Evolutionary conservation across 2,329 filamentous ascomycete genomes (phyloP), one percentile per base, ranked within the genome.

Genomic region (Fusarium dimerum): DNA sequence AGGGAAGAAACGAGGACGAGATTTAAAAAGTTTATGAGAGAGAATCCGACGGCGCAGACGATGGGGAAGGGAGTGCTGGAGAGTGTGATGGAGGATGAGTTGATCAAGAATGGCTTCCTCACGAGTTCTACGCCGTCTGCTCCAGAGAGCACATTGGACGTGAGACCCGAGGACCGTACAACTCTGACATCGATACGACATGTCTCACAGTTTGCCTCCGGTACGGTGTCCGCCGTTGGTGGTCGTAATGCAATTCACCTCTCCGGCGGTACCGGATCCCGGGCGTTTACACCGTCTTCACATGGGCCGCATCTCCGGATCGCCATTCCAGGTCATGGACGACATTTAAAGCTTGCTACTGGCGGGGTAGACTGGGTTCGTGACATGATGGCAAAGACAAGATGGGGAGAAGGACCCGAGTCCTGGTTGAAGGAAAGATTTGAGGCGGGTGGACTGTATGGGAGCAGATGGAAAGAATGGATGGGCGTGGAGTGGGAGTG

Each of bases 401-500:
- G 77, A 49, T 84, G 80, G 70, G 79, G 80, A 42, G 87, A 90
- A 70, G 81, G 80, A 32, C 83, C 87, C 1, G 78, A 87, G 68
- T 72, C 74, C 39, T 71, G 84, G 59, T 73, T 92, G 39, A 76
- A 77, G 39, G 87, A 91, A 68, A 79, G 84, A 46, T 92, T 89
- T 83, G 84, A 91, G 57, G 88, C 87, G 12, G 86, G 85, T 5
- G 69, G 69, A 2, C 56, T 73, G 34, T 70, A 72, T 50, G 71
- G 72, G 2, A 55, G 65, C 45, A 60, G 71, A 66, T 92, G 89
- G 89, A 86, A 79, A 66, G 78, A 82, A 30, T 89, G 90, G 57
- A 82, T 83, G 63, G 89, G 89, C 0, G 69, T 90, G 54, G 73
- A 79, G 41, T 92, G 90, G 69, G 80, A 87, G 52, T 92, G 86